Conservation (phyloP, 2,329 filamentous ascomycete species). For the Colletotrichum gigasporum region DNA sequence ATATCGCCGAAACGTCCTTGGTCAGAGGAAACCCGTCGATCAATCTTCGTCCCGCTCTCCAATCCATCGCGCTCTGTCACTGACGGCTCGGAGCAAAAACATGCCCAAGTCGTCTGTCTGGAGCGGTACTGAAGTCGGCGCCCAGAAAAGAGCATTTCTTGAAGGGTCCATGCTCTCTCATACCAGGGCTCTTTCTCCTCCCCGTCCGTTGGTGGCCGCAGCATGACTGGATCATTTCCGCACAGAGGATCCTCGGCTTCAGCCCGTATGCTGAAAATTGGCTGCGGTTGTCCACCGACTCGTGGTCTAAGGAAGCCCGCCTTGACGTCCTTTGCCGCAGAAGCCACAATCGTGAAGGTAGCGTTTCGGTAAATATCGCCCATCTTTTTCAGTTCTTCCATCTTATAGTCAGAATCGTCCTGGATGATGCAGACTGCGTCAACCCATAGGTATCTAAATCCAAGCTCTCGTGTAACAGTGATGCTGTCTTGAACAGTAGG, state of each 20-base stretch:
- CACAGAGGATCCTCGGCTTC: neutral
- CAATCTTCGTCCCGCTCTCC: neutral
- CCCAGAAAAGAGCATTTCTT: neutral
- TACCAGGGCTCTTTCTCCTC: neutral
- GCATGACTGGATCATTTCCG: neutral
- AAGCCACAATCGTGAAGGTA: neutral
- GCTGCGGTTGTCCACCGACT: neutral
- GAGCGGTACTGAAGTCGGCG: neutral
- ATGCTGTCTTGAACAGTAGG: neutral
- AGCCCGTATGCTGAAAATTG: neutral
- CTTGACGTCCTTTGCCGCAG: neutral
- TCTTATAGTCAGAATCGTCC: neutral
- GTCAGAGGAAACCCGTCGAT: fast-evolving
- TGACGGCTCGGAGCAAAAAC: neutral
- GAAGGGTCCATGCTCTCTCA: neutral
- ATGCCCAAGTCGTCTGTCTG: neutral
- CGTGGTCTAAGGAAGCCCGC: neutral
- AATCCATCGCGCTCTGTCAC: neutral
- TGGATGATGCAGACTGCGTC: conserved; percentile 8
- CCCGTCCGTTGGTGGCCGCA: neutral
- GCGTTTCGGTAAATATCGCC: neutral
- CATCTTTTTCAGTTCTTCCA: neutral
- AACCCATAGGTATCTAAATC: neutral
- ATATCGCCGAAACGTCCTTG: neutral
- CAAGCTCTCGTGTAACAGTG: neutral